Base-by-base conservation (phyloP, 345 rosid species). In the Tarenaya hassleriana region DNA sequence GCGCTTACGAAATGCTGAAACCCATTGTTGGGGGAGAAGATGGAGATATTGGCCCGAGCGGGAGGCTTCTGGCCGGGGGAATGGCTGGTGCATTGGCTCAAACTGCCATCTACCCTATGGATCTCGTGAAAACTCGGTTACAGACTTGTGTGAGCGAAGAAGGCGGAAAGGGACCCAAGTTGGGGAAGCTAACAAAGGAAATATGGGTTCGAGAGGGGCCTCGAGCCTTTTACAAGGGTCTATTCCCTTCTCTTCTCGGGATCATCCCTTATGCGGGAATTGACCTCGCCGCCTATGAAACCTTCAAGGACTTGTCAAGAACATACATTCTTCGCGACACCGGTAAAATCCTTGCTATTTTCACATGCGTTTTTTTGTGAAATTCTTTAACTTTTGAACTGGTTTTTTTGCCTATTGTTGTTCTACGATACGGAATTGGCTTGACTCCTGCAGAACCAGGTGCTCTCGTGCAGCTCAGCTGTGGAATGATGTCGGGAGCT, bases 91-190 rank as follows among this genome's bases (percentile, higher is more conserved):
- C 95, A 2, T 62, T 94, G 65, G 95, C 97, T 55, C 99, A 94
- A 46, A 67, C 94, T 67, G 77, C 86, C 48, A 80, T 94, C 52
- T 94, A 94, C 61, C 99, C 99, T 1, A 62, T 94, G 78, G 97
- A 94, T 78, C 95, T 94, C n/a, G 92, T 94, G 63, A 94, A 94
- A 76, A 94, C 97, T 54, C 79, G 99, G 41, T 75, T 94, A 50
- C 99, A 94, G 64, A 88, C 95, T 69, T 69, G 60, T 63, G 74
- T 63, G 10, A 63, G 76, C 58, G 89, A 81, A 31, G 89, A 81
- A 31, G 75, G 76, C 63, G 97, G 97, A 55, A 81, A 72, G 58
- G 78, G 74, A 55, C 95, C 94, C 1, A 77, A 69, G 42, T 54
- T 88, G 58, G 82, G 82, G 62, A 69, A 53, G 19, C 74, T 94